Evolutionary conservation across 1,139 yeast genomes (phyloP).

Genomic region (Scheffersomyces lignicola): DNA sequence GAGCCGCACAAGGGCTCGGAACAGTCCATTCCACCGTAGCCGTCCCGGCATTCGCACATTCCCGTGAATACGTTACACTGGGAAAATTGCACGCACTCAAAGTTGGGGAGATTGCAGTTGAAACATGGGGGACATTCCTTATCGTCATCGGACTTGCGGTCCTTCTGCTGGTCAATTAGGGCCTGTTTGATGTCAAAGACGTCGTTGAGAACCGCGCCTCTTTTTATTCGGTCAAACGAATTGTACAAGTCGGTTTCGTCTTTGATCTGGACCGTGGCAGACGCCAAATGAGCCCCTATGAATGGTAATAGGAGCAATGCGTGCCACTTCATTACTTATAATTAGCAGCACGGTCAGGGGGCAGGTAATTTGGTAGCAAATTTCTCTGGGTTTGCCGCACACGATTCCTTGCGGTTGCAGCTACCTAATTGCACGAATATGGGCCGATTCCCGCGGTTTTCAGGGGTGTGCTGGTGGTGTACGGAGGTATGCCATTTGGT

Average conservation of each 20-base stretch:
- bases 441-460: no score
- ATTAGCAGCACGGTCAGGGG: no score
- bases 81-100: constrained; percentile 87
- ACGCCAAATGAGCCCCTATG: no score
- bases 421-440: no score
- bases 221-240: constrained; percentile 27
- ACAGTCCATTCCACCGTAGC: constrained; percentile 94
- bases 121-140: constrained; percentile 81
- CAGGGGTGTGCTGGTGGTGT: no score
- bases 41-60: constrained; percentile 86
- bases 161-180: constrained; percentile 4
- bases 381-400: no score
- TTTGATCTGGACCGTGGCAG: constrained; percentile 10
- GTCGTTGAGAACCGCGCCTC: constrained; percentile 25
- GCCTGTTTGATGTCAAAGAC: constrained; percentile 22
- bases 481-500: no score
- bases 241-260: constrained; percentile 15
- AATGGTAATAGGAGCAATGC: no score
- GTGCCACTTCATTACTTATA: no score
- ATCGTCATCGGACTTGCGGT: constrained; percentile 12
- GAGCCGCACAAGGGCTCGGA: constrained; percentile 88
- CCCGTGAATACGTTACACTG: constrained; percentile 85
- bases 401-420: no score
- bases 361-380: no score
- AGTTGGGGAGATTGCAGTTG: constrained; percentile 90